Evolutionary conservation across 2,329 filamentous ascomycete species (phyloP).

Genomic region (Massarina eburnea): DNA sequence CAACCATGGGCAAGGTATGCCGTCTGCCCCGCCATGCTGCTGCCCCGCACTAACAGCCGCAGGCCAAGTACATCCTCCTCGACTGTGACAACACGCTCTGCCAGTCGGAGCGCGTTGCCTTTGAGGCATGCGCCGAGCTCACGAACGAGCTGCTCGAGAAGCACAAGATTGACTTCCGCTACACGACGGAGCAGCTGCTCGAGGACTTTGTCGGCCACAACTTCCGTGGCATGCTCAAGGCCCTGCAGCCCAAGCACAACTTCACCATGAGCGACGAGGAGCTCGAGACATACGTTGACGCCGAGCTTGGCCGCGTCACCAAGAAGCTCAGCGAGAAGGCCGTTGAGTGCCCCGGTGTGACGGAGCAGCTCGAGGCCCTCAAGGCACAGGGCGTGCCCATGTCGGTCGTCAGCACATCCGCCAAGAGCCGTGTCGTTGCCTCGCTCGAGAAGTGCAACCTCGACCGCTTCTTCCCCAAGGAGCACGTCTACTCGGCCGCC

Average conservation of each 20-base stretch:
- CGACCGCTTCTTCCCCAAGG: conserved; percentile 74
- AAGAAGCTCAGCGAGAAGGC: conserved; percentile 72
- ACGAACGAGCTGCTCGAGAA: conserved; percentile 81
- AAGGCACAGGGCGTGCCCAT: conserved; percentile 67
- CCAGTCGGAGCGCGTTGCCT: conserved; percentile 85
- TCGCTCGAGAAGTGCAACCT: conserved; percentile 78
- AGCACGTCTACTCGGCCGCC: conserved; percentile 79
- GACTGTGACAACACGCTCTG: conserved; percentile 86
- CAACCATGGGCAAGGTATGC: conserved; percentile 37
- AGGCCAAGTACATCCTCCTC: conserved; percentile 55
- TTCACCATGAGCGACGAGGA: conserved; percentile 71
- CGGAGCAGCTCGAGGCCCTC: conserved; percentile 67
- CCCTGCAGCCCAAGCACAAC: conserved; percentile 73
- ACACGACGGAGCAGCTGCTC: conserved; percentile 78
- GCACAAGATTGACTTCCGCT: conserved; percentile 65
- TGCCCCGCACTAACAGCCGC: conserved; percentile 20
- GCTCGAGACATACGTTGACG: conserved; percentile 70
- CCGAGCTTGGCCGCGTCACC: conserved; percentile 83
- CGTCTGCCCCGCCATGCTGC: conserved; percentile 15
- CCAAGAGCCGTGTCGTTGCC: conserved; percentile 74
- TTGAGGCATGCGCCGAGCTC: conserved; percentile 86
- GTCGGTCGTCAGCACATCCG: conserved; percentile 79
- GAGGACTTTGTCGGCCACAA: conserved; percentile 89
- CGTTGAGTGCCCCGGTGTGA: conserved; percentile 68
- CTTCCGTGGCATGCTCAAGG: conserved; percentile 87